Evolutionary conservation across 345 rosid species (phyloP), one percentile per base, ranked within the genome.

Genomic region (Aquilaria malaccensis): DNA sequence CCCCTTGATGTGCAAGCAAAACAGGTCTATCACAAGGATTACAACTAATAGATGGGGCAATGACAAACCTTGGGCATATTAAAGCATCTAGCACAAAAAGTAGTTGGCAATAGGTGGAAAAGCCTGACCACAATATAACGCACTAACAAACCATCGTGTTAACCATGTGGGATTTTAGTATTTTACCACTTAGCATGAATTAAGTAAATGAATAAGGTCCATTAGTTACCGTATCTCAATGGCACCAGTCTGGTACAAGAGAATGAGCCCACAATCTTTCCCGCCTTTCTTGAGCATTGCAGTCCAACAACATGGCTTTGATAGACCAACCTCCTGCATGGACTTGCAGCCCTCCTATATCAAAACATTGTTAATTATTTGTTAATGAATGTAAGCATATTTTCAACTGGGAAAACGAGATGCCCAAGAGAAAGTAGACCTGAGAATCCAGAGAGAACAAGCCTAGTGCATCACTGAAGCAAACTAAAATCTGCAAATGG

Each of bases 241-340:
- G 46, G 64, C 79, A 51, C 97, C 96, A 63, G 90, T 85, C 75
- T 62, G 77, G 74, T 80, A 87, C 46, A 93, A 74, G 43, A 81
- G 63, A 61, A 86, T 74, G 64, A 89, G 73, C 63, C 91, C 88
- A 56, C 75, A 70, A 62, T 68, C 78, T 55, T 72, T 74, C 61
- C 66, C 81, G 67, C 75, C 78, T 68, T 74, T 88, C 70, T 73
- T 75, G 46, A 87, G 75, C 63, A 61, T 77, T 68, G 92, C 66
- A 66, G 83, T 77, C 97, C 96, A 90, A 76, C 92, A 81, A 67
- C 97, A 89, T 55, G 79, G 80, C 54, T 82, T 81, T 60, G 60
- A 70, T 64, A 80, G 83, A 64, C 73, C 79, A 62, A 84, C 77
- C 72, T 78, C 79, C 64, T 30, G 53, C 61, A 73, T 63, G 65